Conservation (phyloP, 2,329 filamentous ascomycete genomes). For the Penicillium sp. region DNA sequence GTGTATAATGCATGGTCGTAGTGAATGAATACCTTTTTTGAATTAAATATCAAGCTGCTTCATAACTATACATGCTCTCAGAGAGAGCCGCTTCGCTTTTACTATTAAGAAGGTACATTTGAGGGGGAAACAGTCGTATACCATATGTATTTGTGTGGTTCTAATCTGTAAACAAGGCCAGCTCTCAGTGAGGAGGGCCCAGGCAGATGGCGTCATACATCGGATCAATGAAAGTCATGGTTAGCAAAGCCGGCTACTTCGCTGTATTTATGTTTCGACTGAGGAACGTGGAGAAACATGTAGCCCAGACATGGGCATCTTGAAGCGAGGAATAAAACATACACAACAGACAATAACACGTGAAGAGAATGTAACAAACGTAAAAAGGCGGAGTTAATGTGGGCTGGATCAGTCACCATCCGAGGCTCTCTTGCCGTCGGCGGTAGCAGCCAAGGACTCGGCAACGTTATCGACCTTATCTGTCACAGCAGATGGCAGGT, state of each 20-base stretch:
- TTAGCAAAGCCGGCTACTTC: background rate
- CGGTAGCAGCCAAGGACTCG: conserved; percentile 31
- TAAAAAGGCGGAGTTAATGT: background rate
- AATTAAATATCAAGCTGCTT: background rate
- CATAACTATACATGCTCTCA: background rate
- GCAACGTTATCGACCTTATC: conserved; percentile 26
- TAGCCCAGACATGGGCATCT: background rate
- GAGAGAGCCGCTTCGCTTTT: background rate
- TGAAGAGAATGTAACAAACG: background rate
- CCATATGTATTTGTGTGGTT: background rate
- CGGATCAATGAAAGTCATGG: conserved; percentile 1
- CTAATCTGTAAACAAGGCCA: background rate
- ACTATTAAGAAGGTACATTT: background rate
- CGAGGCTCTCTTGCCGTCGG: conserved; percentile 33
- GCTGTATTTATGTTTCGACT: background rate
- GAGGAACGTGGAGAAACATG: background rate
- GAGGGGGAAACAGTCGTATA: background rate
- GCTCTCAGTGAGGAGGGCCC: background rate
- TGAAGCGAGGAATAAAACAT: conserved; percentile 1
- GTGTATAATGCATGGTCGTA: background rate
- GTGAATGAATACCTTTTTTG: background rate
- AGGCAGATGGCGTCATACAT: background rate
- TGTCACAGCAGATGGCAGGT: conserved; percentile 19
- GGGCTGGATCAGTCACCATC: conserved; percentile 24
- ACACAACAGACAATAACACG: background rate